A percentile compares a stretch with the other conserved stretches of the same genome.
Evolutionary conservation across 208 protist genomes (phyloP).

Genomic region (Trypanosomatidae sp.): DNA sequence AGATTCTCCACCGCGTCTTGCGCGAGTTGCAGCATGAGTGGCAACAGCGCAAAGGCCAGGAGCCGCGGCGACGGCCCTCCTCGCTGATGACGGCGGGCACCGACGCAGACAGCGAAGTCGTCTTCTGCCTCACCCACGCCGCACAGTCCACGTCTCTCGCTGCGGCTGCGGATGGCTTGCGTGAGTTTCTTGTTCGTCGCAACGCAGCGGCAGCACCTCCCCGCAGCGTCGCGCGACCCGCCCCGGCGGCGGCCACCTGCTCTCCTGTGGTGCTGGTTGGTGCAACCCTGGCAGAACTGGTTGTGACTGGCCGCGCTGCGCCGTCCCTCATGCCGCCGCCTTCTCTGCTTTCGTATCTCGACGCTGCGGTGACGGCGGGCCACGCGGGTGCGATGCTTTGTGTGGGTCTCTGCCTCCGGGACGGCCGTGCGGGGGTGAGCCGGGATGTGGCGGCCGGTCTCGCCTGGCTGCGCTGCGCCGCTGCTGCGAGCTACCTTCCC

Average conservation of each 20-base stretch:
- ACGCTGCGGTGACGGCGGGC: slow-evolving; percentile 38
- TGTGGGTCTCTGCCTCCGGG: slow-evolving; percentile 61
- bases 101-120: slow-evolving; percentile 9
- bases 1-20: too few relatives aligned
- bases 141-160: slow-evolving; percentile 10
- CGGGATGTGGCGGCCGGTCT: slow-evolving; percentile 41
- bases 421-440: slow-evolving; percentile 46
- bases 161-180: slow-evolving; percentile 8
- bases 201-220: too few relatives aligned
- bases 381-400: slow-evolving; percentile 73
- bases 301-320: slow-evolving; percentile 3
- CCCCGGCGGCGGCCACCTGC: neutral
- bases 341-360: slow-evolving; percentile 34
- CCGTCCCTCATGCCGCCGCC: neutral
- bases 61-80: slow-evolving; percentile 17
- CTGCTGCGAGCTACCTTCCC: slow-evolving; percentile 56
- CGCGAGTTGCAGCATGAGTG: too few relatives aligned
- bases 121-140: slow-evolving; percentile 7
- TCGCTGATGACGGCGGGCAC: neutral
- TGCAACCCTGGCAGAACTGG: slow-evolving; percentile 43
- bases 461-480: slow-evolving; percentile 65
- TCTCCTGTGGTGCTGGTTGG: slow-evolving; percentile 32
- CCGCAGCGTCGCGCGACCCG: too few relatives aligned
- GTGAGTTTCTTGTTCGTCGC: too few relatives aligned
- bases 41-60: too few relatives aligned